A percentile compares a stretch with the other conserved stretches of the same genome.
phyloP scores from a whole-genome alignment of 768 basidiomycete species.

The Mycena polygramma region DNA sequence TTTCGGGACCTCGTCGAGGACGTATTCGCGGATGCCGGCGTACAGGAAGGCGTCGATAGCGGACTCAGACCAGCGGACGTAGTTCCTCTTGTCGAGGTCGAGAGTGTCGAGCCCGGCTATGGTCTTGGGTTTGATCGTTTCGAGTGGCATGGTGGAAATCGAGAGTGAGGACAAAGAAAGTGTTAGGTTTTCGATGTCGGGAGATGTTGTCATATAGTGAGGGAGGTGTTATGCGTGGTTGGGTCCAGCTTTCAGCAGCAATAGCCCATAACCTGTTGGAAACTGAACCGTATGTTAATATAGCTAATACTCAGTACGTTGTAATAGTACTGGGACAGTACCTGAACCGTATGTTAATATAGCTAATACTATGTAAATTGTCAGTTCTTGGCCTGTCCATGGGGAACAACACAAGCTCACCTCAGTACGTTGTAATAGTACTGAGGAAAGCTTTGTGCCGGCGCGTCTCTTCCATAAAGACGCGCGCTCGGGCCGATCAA shows the following conservation, averaged over 20 bases:
- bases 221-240: background rate
- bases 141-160: constrained; percentile 10
- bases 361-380: constrained; percentile 11
- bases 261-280: constrained; percentile 25
- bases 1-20: background rate
- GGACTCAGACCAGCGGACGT: constrained; percentile 2
- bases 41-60: constrained; percentile 2
- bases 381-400: constrained; percentile 4
- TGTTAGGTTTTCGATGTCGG: constrained; percentile 4
- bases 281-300: background rate
- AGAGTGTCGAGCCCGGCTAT: background rate
- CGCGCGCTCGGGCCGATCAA: constrained; percentile 15
- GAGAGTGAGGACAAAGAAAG: constrained; percentile 1
- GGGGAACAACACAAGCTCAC: constrained; percentile 4
- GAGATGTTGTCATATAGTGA: background rate
- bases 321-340: constrained; percentile 6
- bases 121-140: background rate
- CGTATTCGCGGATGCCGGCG: constrained; percentile 5
- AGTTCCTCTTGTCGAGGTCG: constrained; percentile 9
- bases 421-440: constrained; percentile 23
- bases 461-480: constrained; percentile 1
- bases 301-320: constrained; percentile 8
- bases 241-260: constrained; percentile 12
- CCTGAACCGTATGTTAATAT: constrained; percentile 11
- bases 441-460: constrained; percentile 23